Evolutionary conservation across 129 eudicot species (phyloP).

Genomic region (Chrysanthemum lavandulifolium): DNA sequence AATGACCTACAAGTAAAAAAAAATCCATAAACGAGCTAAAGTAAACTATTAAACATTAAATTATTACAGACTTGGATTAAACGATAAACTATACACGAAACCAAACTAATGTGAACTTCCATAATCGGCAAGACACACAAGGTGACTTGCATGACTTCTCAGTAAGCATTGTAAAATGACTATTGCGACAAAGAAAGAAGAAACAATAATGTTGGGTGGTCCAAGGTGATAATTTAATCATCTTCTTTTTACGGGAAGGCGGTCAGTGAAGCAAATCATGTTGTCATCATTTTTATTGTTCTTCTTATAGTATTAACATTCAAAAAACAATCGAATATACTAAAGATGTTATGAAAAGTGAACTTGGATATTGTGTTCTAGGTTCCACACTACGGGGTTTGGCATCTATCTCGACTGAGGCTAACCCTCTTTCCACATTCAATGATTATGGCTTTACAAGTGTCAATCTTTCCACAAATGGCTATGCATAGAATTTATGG

Average conservation of each 20-base stretch:
- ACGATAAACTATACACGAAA: neutral
- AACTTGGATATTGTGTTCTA: slow-evolving; percentile 1
- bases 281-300: neutral
- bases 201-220: neutral
- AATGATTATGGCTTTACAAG: too few species aligned
- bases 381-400: neutral
- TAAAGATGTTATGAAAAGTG: neutral
- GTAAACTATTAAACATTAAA: too few species aligned
- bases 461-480: too few species aligned
- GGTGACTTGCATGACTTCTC: neutral
- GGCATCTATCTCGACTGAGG: neutral
- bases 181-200: neutral
- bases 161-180: neutral
- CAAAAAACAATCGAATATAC: neutral
- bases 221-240: neutral
- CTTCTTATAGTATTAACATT: neutral
- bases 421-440: neutral
- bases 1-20: too few species aligned
- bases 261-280: neutral
- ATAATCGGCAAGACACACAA: neutral
- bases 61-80: neutral
- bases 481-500: too few species aligned
- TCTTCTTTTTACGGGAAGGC: neutral
- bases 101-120: neutral
- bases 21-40: too few species aligned